Evolutionary conservation across 2,329 filamentous ascomycete species (phyloP), one percentile per base, ranked within the genome.

Genomic region (Pseudogymnoascus sp.): DNA sequence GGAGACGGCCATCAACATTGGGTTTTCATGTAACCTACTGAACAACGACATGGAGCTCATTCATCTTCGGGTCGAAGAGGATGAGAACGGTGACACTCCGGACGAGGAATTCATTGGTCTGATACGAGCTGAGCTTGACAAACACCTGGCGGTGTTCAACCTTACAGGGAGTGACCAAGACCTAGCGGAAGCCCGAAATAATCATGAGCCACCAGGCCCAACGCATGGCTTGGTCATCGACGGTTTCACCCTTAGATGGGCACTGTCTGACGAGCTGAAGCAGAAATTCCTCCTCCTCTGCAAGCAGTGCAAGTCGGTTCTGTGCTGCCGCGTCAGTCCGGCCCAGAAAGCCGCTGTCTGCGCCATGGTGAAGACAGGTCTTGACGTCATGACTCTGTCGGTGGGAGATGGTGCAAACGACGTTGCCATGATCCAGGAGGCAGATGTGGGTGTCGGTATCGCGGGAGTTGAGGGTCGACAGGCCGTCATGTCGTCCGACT

Each of bases 1-100:
- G 30, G 94, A 99, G 76, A 99, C 94, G 22, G 94, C 94, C 62
- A 99, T 99, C 84, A 99, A 99, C 76, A 99, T 99, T 71, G 94
- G 94, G 2, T 99, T 97, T 76, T 99, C 94, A 9, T 99, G 94
- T 78, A 99, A 99, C 68, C 81, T 99, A 35, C 83, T 99, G 61
- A 91, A 92, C 75, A 99, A 97, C 74, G 90, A 96, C 67, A 97
- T 99, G 94, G 94, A 99, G 67, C 79, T 99, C 64, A 89, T 99
- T 65, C 85, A 96, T 57, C 81, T 99, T 68, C 95, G 95, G 71
- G 81, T 94, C 30, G 83, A 89, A 1, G 90, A 96, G 1, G 90
- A 96, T 65, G 87, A 91, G 61, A 82, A 87, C 63, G 71, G 76
- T 8, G 76, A 82, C 14, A 77, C 78, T 36, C 82, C 91, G 1